phyloP scores from a whole-genome alignment of 805 yeast species.

The Candida hungchunana region DNA sequence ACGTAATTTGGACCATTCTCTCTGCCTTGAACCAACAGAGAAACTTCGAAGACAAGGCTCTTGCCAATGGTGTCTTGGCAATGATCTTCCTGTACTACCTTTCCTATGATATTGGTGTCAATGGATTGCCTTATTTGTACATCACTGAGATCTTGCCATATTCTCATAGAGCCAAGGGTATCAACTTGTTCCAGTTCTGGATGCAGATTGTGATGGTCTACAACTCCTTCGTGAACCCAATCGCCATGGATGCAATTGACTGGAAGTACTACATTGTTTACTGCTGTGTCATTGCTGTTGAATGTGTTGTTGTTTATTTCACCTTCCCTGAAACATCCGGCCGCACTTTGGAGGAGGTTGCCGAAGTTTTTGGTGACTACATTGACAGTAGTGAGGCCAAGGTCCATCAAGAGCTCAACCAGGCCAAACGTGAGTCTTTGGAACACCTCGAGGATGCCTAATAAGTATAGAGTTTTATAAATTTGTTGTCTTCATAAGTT shows the following conservation, averaged over 20 bases:
- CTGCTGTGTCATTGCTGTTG: constrained; percentile 28
- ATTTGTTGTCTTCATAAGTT: too few relatives aligned
- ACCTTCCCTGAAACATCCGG: constrained; percentile 35
- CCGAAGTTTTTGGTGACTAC: constrained; percentile 28
- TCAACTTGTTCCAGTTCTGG: constrained; percentile 12
- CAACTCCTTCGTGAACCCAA: constrained; percentile 33
- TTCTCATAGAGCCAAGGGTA: constrained; percentile 27
- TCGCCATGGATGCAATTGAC: constrained; percentile 32
- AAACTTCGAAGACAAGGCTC: constrained; percentile 33
- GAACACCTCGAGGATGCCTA: too few relatives aligned
- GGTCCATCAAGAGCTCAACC: too few relatives aligned
- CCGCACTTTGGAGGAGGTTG: constrained; percentile 35
- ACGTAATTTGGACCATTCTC: constrained; percentile 38
- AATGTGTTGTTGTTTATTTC: constrained; percentile 27
- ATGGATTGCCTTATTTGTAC: constrained; percentile 42
- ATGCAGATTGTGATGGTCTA: constrained; percentile 21
- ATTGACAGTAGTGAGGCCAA: constrained; percentile 2
- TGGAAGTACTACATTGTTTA: constrained; percentile 35
- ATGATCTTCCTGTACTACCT: constrained; percentile 43
- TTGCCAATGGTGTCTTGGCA: constrained; percentile 42
- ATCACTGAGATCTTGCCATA: constrained; percentile 37
- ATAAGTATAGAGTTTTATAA: too few relatives aligned
- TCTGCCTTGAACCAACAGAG: constrained; percentile 41
- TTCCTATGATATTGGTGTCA: constrained; percentile 36
- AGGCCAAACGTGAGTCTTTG: too few relatives aligned